These are phyloP conservation scores for Penicillium sp. DNA, from an alignment of 2,329 filamentous ascomycete genomes.

Conservation along the genomic window DNA sequence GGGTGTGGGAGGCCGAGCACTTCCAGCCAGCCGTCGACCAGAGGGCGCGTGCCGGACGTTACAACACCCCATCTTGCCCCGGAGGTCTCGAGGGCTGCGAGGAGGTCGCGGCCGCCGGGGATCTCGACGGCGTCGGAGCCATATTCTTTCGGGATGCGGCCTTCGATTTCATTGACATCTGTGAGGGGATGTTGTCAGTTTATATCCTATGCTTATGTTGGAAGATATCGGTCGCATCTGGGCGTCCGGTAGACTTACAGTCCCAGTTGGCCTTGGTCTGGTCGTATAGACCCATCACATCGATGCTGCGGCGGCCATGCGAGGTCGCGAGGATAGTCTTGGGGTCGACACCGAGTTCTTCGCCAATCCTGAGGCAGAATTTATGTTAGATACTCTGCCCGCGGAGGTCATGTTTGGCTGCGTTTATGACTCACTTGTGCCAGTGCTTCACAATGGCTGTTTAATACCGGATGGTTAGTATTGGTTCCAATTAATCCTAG, in stretches of 20 bases:
- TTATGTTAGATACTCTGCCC: not conserved
- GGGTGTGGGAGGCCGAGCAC: constrained; percentile 66
- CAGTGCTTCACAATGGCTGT: constrained; percentile 65
- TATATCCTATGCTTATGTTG: not conserved
- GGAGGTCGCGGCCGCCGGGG: constrained; percentile 72
- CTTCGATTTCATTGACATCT: constrained; percentile 82
- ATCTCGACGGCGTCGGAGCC: constrained; percentile 80
- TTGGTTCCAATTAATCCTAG: constrained; percentile 47
- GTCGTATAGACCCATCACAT: constrained; percentile 75
- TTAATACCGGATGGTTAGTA: constrained; percentile 50
- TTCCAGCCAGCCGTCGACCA: constrained; percentile 71
- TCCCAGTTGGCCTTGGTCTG: constrained; percentile 90
- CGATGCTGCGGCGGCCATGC: constrained; percentile 86
- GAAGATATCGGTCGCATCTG: not conserved
- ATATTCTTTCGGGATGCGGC: constrained; percentile 71
- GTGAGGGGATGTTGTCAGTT: constrained; percentile 7
- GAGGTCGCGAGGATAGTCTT: constrained; percentile 83
- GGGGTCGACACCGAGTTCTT: constrained; percentile 81
- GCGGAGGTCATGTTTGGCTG: not conserved
- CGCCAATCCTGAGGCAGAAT: constrained; percentile 50
- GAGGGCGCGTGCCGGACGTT: constrained; percentile 63
- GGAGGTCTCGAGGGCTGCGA: constrained; percentile 63
- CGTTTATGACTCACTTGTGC: constrained; percentile 51
- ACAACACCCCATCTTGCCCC: constrained; percentile 82
- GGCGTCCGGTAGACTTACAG: constrained; percentile 60